Percentiles rank a stretch among this genome's conserved stretches.
phyloP scores from a whole-genome alignment of 768 basidiomycete genomes.

The Myochromella boudieri region DNA sequence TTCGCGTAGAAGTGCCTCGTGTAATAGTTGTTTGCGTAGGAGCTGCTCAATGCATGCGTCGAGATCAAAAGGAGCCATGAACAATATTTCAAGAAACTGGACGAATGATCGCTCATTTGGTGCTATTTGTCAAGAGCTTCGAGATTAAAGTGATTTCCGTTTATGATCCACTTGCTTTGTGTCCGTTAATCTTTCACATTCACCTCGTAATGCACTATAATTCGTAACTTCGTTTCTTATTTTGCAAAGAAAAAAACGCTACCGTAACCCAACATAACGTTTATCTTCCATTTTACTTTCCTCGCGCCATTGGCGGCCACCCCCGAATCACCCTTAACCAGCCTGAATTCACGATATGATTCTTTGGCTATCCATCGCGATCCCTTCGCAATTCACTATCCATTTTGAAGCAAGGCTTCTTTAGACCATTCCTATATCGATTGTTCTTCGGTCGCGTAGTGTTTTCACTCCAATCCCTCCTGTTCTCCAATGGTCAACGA shows the following conservation, averaged over 20 bases:
- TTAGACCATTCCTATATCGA: neutral
- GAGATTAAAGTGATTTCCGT: conserved; percentile 10
- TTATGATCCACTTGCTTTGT: conserved; percentile 11
- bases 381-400: conserved; percentile 27
- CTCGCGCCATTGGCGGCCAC: conserved; percentile 8
- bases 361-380: conserved; percentile 31
- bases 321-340: conserved; percentile 8
- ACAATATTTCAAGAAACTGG: conserved; percentile 16
- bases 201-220: conserved; percentile 16
- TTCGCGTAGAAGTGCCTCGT: conserved; percentile 92
- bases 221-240: conserved; percentile 13
- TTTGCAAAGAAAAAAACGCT: conserved; percentile 6
- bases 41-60: conserved; percentile 94
- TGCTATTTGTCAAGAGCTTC: conserved; percentile 32
- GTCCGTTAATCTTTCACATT: conserved; percentile 17
- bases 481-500: neutral
- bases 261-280: conserved; percentile 11
- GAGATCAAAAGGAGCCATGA: conserved; percentile 83
- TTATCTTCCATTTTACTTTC: conserved; percentile 16
- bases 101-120: conserved; percentile 37
- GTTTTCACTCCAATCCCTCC: neutral
- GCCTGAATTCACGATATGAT: conserved; percentile 7
- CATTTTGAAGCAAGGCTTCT: neutral
- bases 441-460: conserved; percentile 3
- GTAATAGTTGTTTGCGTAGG: conserved; percentile 88